Evolutionary conservation across 2,329 filamentous ascomycete species (phyloP).

Genomic region (Cryphonectria parasitica): DNA sequence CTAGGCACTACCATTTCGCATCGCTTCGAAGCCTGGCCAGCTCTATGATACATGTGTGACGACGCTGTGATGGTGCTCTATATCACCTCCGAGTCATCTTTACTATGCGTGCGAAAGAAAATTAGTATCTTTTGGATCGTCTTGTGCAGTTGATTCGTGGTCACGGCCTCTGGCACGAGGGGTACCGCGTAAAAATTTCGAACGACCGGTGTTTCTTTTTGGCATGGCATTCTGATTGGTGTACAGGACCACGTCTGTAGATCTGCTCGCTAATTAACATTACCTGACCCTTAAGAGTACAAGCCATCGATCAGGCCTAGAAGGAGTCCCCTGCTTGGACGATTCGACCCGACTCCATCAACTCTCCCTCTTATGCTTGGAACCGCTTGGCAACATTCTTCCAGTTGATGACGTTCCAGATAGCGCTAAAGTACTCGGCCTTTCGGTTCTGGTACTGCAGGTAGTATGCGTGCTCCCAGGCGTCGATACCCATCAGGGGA

Average conservation of each 20-base stretch:
- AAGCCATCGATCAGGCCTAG: neutral
- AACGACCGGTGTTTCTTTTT: neutral
- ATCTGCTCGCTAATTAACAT: neutral
- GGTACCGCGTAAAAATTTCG: neutral
- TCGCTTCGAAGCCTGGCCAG: neutral
- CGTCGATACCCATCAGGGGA: slow-evolving; percentile 87
- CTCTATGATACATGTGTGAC: neutral
- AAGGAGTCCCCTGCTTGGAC: neutral
- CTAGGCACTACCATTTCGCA: neutral
- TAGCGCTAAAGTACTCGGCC: slow-evolving; percentile 90
- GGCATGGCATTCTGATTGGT: neutral
- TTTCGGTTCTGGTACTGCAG: slow-evolving; percentile 97
- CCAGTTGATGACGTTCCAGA: slow-evolving; percentile 98
- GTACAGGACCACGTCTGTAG: neutral
- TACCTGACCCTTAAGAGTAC: neutral
- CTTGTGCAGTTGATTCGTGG: neutral
- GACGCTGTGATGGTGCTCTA: neutral
- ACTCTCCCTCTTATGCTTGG: slow-evolving; percentile 35
- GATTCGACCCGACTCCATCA: slow-evolving; percentile 42
- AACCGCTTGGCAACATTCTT: slow-evolving; percentile 83
- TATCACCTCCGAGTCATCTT: neutral
- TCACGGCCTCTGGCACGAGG: neutral
- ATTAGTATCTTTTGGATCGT: neutral
- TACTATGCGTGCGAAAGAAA: neutral
- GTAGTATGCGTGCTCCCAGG: slow-evolving; percentile 97